A percentile compares a stretch with the other conserved stretches of the same genome.
Evolutionary conservation across 352 stramenopile genomes (phyloP).

Genomic region (Globisporangium polare): DNA sequence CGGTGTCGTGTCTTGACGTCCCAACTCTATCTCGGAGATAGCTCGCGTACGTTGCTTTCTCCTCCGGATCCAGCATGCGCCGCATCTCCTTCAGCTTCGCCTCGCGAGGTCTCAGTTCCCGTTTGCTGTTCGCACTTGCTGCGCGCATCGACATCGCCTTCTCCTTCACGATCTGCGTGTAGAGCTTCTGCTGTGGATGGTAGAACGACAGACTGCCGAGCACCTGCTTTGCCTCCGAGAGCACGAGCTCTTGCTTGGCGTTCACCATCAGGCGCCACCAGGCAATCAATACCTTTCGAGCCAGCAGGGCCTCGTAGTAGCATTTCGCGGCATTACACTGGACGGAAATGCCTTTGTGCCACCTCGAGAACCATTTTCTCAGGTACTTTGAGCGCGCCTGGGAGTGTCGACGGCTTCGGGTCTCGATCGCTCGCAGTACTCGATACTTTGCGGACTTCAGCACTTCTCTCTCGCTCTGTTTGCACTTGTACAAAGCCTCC

Average conservation of each 20-base stretch:
- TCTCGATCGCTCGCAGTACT: constrained; percentile 4
- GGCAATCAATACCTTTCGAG: constrained; percentile 16
- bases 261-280: constrained; percentile 51
- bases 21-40: no score
- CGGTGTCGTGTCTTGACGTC: no score
- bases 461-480: constrained; percentile 3
- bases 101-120: background rate
- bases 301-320: constrained; percentile 18
- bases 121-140: background rate
- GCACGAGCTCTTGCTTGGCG: constrained; percentile 45
- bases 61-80: constrained; percentile 34
- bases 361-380: constrained; percentile 12
- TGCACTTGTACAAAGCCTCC: background rate
- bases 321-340: constrained; percentile 3
- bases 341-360: background rate
- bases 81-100: constrained; percentile 23
- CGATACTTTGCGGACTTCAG: background rate
- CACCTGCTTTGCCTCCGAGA: constrained; percentile 31
- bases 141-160: background rate
- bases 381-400: constrained; percentile 1
- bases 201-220: constrained; percentile 38
- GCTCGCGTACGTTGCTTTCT: constrained; percentile 23
- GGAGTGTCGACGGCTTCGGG: background rate
- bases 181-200: constrained; percentile 24
- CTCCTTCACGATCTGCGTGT: constrained; percentile 15